phyloP scores from a whole-genome alignment of 176 grass and related monocot species.

The Calamus simplicifolius region DNA sequence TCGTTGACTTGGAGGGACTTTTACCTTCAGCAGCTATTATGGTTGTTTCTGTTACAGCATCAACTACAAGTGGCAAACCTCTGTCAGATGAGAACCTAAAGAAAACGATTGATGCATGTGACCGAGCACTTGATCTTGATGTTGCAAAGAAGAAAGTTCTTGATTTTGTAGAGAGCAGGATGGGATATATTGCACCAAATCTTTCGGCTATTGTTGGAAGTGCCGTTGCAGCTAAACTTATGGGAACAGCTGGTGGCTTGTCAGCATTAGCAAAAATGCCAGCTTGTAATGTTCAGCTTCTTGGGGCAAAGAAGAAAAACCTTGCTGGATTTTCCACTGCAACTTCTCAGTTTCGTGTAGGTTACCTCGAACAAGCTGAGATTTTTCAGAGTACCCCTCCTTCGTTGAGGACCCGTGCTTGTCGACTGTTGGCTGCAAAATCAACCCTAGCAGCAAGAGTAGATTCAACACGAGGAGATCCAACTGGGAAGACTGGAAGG shows the following conservation, averaged over 20 bases:
- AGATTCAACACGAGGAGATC: conserved; percentile 77
- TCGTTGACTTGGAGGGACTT: conserved; percentile 76
- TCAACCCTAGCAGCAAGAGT: conserved; percentile 73
- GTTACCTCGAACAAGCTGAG: conserved; percentile 86
- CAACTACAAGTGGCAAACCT: conserved; percentile 81
- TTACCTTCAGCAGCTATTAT: conserved; percentile 92
- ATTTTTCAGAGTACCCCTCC: conserved; percentile 83
- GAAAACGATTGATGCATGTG: conserved; percentile 72
- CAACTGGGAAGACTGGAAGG: conserved; percentile 70
- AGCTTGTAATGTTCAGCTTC: conserved; percentile 86
- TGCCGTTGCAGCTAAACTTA: conserved; percentile 74
- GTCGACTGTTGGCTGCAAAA: conserved; percentile 62
- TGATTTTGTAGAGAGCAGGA: conserved; percentile 83
- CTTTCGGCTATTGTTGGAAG: conserved; percentile 79
- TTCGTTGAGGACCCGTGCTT: conserved; percentile 49
- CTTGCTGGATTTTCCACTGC: conserved; percentile 82
- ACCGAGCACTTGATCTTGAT: conserved; percentile 70
- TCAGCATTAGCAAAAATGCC: conserved; percentile 80
- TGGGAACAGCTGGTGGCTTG: conserved; percentile 81
- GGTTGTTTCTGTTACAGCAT: conserved; percentile 76
- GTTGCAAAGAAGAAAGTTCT: conserved; percentile 85
- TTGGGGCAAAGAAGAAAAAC: conserved; percentile 70
- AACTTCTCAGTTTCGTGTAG: conserved; percentile 62
- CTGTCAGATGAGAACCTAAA: conserved; percentile 63
- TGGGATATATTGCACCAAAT: conserved; percentile 84